These are phyloP conservation scores for Inga oerstediana DNA, from an alignment of 306 rosid species.

Conservation along the genomic window DNA sequence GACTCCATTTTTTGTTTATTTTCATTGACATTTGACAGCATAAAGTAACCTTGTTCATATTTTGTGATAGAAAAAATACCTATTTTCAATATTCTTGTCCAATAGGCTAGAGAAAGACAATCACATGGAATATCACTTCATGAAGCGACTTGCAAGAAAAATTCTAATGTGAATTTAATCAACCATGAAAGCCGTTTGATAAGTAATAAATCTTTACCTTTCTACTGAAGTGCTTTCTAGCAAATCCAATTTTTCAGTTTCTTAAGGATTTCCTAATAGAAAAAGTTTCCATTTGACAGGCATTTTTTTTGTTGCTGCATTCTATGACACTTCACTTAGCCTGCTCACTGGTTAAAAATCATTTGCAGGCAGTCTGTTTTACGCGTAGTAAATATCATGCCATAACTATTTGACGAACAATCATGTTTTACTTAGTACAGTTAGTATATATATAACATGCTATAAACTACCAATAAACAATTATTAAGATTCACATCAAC, in stretches of 20 bases:
- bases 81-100: not conserved
- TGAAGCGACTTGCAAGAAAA: not conserved
- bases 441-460: slow-evolving; percentile 3
- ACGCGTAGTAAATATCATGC: not conserved
- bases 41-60: not conserved
- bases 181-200: not conserved
- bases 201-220: not conserved
- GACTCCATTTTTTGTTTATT: not conserved
- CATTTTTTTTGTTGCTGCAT: not conserved
- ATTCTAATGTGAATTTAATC: not conserved
- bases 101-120: not conserved
- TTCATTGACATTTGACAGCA: not conserved
- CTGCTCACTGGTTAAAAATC: not conserved
- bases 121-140: not conserved
- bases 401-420: not conserved
- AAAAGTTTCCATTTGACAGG: not conserved
- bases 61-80: not conserved
- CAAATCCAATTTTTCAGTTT: not conserved
- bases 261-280: not conserved
- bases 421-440: not conserved
- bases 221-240: not conserved
- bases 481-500: not conserved
- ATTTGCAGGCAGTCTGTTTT: not conserved
- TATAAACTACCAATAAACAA: slow-evolving; percentile 1
- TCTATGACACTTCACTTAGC: not conserved